A percentile compares a stretch with the other conserved stretches of the same genome.
Conservation (phyloP, 179 eudicot genomes). For the Silene vulgaris region DNA sequence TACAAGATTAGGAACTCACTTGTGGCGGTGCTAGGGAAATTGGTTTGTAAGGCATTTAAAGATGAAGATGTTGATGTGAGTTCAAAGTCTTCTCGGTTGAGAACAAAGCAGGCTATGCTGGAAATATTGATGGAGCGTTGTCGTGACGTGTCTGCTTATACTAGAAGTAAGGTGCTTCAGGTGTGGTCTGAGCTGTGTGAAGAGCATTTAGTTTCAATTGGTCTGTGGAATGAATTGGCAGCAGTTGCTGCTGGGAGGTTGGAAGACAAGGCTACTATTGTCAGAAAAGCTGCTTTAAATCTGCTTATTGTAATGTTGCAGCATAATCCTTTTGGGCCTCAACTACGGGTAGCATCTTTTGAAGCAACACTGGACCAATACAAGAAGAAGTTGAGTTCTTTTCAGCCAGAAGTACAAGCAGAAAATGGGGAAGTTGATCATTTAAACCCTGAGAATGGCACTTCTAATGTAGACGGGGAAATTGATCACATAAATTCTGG, state of each 20-base stretch:
- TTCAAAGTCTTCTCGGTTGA: slow-evolving; percentile 71
- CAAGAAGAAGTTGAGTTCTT: slow-evolving; percentile 65
- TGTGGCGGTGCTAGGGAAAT: slow-evolving; percentile 78
- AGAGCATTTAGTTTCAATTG: slow-evolving; percentile 82
- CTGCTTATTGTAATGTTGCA: slow-evolving; percentile 84
- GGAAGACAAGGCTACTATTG: slow-evolving; percentile 92
- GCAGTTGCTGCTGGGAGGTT: slow-evolving; percentile 84
- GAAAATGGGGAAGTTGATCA: slow-evolving; percentile 37
- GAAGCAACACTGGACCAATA: slow-evolving; percentile 82
- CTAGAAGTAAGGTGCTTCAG: slow-evolving; percentile 90
- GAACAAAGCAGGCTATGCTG: slow-evolving; percentile 96
- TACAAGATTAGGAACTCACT: slow-evolving; percentile 92
- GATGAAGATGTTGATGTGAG: slow-evolving; percentile 86
- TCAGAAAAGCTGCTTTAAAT: slow-evolving; percentile 85
- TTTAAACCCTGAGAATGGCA: slow-evolving; percentile 33
- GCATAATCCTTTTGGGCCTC: slow-evolving; percentile 98
- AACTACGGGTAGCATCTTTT: slow-evolving; percentile 74
- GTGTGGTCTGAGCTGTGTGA: slow-evolving; percentile 94
- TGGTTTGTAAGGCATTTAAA: slow-evolving; percentile 76
- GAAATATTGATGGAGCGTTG: slow-evolving; percentile 84
- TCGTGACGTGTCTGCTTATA: slow-evolving; percentile 93
- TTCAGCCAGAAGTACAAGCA: slow-evolving; percentile 49
- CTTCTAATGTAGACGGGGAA: slow-evolving; percentile 47
- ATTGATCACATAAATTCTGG: slow-evolving; percentile 41
- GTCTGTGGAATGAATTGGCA: slow-evolving; percentile 94